Evolutionary conservation across 768 basidiomycete species (phyloP).

Genomic region (Trametes cubensis): DNA sequence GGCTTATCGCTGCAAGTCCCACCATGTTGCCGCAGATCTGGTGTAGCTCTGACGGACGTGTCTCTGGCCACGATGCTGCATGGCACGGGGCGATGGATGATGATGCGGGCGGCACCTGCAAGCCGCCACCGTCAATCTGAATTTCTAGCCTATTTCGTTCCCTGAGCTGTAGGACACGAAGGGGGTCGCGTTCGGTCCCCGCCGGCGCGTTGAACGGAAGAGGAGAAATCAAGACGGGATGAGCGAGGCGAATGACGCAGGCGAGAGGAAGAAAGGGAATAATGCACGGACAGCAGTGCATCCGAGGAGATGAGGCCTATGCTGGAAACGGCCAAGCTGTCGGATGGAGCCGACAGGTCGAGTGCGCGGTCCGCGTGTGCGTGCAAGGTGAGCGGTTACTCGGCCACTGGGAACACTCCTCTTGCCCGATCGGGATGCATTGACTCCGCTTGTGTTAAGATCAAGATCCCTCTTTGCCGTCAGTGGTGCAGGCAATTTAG

Average conservation of each 20-base stretch:
- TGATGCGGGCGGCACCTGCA: too few species aligned
- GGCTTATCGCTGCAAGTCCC: conserved; percentile 5
- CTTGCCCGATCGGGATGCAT: conserved; percentile 11
- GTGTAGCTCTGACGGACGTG: conserved; percentile 6
- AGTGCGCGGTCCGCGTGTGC: neutral
- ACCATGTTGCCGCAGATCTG: neutral
- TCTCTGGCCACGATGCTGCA: too few species aligned
- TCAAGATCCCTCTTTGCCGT: conserved; percentile 6
- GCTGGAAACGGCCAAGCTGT: too few species aligned
- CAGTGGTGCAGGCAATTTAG: conserved; percentile 14
- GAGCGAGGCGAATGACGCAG: too few species aligned
- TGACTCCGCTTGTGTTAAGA: neutral
- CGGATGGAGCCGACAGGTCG: too few species aligned
- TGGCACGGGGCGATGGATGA: too few species aligned
- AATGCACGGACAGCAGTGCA: neutral
- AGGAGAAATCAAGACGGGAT: neutral
- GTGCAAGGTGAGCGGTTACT: neutral
- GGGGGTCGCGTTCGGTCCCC: neutral
- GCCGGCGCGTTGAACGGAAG: neutral
- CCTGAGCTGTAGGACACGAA: too few species aligned
- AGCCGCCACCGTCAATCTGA: too few species aligned
- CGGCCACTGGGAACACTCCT: neutral
- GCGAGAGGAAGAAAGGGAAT: too few species aligned
- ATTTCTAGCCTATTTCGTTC: too few species aligned
- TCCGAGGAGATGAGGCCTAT: conserved; percentile 12